A percentile compares a stretch with the other conserved stretches of the same genome.
Evolutionary conservation across 306 rosid species (phyloP).

Genomic region (Aeschynomene evenia): DNA sequence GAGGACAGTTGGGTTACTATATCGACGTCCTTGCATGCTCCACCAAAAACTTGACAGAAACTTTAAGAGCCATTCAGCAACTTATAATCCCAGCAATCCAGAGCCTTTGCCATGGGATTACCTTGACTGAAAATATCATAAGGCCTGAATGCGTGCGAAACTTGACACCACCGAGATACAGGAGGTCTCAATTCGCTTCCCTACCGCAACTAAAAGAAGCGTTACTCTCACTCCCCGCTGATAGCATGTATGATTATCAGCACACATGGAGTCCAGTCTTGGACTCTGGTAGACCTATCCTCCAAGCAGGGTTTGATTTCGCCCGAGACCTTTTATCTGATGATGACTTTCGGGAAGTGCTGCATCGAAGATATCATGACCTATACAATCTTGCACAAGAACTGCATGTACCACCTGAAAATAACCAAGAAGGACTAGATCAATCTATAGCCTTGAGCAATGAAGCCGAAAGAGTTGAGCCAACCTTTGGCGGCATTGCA

Average conservation of each 20-base stretch:
- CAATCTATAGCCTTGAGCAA: conserved; percentile 43
- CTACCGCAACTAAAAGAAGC: conserved; percentile 78
- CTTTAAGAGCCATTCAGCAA: conserved; percentile 71
- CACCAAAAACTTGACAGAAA: conserved; percentile 80
- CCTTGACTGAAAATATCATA: conserved; percentile 67
- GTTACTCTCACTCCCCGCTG: conserved; percentile 83
- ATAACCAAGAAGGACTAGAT: conserved; percentile 51
- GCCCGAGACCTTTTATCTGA: conserved; percentile 86
- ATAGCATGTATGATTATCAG: conserved; percentile 93
- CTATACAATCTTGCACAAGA: conserved; percentile 80
- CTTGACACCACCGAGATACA: conserved; percentile 75
- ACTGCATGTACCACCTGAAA: conserved; percentile 79
- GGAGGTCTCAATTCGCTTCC: conserved; percentile 65
- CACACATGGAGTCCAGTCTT: conserved; percentile 79
- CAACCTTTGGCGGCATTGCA: conserved; percentile 86
- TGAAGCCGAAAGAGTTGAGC: conserved; percentile 63
- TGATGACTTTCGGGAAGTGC: conserved; percentile 83
- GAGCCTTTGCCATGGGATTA: conserved; percentile 74
- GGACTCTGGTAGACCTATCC: conserved; percentile 60
- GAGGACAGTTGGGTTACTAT: conserved; percentile 80
- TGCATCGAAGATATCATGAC: conserved; percentile 88
- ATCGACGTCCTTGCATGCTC: conserved; percentile 82
- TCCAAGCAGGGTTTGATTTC: conserved; percentile 72
- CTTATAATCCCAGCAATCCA: conserved; percentile 81
- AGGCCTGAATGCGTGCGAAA: conserved; percentile 83